phyloP scores from a whole-genome alignment of 2,329 filamentous ascomycete species.

The Pseudocercospora cruenta region DNA sequence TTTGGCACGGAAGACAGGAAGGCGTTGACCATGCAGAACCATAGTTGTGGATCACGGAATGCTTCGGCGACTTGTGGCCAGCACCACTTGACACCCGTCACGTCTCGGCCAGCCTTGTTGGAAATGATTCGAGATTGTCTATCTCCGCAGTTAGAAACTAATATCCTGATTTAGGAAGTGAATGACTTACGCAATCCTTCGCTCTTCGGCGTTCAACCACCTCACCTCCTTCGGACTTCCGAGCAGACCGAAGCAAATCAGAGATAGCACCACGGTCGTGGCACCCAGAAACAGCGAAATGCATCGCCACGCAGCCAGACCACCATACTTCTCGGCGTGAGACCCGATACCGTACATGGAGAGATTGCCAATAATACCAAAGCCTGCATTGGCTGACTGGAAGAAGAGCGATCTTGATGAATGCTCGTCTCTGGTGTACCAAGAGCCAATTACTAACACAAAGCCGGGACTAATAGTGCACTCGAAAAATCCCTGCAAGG shows the following conservation, averaged over 20 bases:
- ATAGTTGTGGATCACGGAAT: slow-evolving; percentile 35
- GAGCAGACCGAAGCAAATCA: slow-evolving; percentile 35
- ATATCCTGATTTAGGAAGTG: background rate
- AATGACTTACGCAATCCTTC: slow-evolving; percentile 30
- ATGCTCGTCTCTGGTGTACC: slow-evolving; percentile 43
- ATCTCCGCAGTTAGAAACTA: background rate
- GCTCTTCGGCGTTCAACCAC: slow-evolving; percentile 35
- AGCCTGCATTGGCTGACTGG: slow-evolving; percentile 43
- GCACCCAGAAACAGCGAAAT: slow-evolving; percentile 36
- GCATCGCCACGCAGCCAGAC: slow-evolving; percentile 34
- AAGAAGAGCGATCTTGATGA: slow-evolving; percentile 42
- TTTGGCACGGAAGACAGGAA: slow-evolving; percentile 36
- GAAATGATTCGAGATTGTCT: slow-evolving; percentile 35
- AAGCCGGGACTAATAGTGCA: slow-evolving; percentile 44
- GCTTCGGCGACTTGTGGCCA: slow-evolving; percentile 36
- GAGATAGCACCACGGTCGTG: slow-evolving; percentile 31
- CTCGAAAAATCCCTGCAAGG: slow-evolving; percentile 44
- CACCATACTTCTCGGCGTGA: slow-evolving; percentile 30
- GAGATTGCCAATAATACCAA: slow-evolving; percentile 36
- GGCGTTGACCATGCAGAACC: slow-evolving; percentile 35
- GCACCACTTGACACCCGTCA: slow-evolving; percentile 36
- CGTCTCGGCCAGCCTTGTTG: slow-evolving; percentile 38
- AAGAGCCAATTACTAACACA: slow-evolving; percentile 40
- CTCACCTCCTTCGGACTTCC: slow-evolving; percentile 36
- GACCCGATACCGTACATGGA: slow-evolving; percentile 35